Percentiles rank a stretch among this genome's conserved stretches.
These are phyloP conservation scores for Suhomyces terraborum DNA, from an alignment of 1,139 yeast species.

Conservation along the genomic window DNA sequence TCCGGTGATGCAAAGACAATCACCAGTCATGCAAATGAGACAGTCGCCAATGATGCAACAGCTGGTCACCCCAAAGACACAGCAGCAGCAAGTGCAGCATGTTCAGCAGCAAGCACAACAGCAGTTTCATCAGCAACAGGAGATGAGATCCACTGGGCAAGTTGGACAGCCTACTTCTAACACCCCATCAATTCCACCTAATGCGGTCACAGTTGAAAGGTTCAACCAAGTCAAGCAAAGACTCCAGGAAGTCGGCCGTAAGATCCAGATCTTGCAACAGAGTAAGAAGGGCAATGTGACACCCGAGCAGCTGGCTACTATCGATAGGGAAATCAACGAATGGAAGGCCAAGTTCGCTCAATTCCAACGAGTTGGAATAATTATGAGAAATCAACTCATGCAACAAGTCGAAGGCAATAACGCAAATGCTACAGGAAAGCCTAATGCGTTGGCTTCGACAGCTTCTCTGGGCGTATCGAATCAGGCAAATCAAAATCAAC, in stretches of 20 bases:
- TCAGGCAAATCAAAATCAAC: slow-evolving; percentile 12
- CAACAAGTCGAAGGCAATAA: slow-evolving; percentile 32
- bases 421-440: slow-evolving; percentile 13
- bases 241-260: slow-evolving; percentile 46
- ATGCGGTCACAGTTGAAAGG: slow-evolving; percentile 41
- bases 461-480: slow-evolving; percentile 2
- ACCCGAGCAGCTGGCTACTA: slow-evolving; percentile 33
- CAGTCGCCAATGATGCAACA: slow-evolving; percentile 15
- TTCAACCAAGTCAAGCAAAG: slow-evolving; percentile 44
- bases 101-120: slow-evolving; percentile 10
- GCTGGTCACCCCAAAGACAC: slow-evolving; percentile 5
- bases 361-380: slow-evolving; percentile 42
- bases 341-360: slow-evolving; percentile 38
- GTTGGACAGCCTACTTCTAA: slow-evolving; percentile 2
- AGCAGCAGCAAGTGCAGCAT: slow-evolving; percentile 13
- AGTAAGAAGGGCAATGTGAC: slow-evolving; percentile 34
- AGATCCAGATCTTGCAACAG: slow-evolving; percentile 35
- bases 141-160: slow-evolving; percentile 3
- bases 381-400: slow-evolving; percentile 41
- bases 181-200: slow-evolving; percentile 24
- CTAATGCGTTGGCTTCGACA: background rate
- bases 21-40: slow-evolving; percentile 11
- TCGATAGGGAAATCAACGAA: slow-evolving; percentile 41
- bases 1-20: slow-evolving; percentile 17
- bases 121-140: slow-evolving; percentile 13